These are phyloP conservation scores for Jacaranda mimosifolia DNA, from an alignment of 257 asterid genomes.

Conservation along the genomic window DNA sequence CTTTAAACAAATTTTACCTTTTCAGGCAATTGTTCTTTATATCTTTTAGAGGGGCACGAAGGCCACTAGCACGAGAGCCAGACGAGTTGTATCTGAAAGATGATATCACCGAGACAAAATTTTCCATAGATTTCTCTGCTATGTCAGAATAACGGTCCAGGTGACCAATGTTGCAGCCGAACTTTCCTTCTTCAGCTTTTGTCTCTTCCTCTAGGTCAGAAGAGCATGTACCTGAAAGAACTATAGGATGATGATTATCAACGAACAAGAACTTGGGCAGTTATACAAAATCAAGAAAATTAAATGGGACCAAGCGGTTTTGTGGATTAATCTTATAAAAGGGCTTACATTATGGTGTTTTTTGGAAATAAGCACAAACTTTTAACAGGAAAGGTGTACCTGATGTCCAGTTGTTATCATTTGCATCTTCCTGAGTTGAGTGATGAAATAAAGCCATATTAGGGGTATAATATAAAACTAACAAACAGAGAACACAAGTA, in stretches of 20 bases:
- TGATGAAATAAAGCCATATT: conserved; percentile 28
- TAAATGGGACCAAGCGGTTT: neutral
- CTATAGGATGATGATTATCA: neutral
- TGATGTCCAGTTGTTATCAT: conserved; percentile 27
- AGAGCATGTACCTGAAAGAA: conserved; percentile 51
- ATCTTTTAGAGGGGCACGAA: conserved; percentile 92
- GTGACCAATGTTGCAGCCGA: conserved; percentile 81
- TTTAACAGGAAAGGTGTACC: conserved; percentile 19
- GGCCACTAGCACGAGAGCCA: conserved; percentile 96
- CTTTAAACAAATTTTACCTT: conserved; percentile 49
- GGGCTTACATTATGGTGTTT: neutral
- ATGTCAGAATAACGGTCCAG: conserved; percentile 73
- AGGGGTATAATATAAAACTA: conserved; percentile 20
- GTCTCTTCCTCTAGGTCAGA: conserved; percentile 48
- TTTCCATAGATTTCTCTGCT: conserved; percentile 89
- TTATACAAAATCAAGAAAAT: neutral
- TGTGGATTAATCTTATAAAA: neutral
- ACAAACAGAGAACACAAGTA: neutral
- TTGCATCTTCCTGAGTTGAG: conserved; percentile 53
- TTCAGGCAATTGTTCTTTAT: conserved; percentile 61
- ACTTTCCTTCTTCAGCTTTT: conserved; percentile 50
- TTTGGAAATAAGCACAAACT: conserved; percentile 17
- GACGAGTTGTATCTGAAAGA: conserved; percentile 74
- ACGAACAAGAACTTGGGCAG: too few relatives aligned
- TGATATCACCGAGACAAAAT: conserved; percentile 77